Evolutionary conservation across 345 rosid species (phyloP), one percentile per base, ranked within the genome.

Genomic region (Sapria himalayana): DNA sequence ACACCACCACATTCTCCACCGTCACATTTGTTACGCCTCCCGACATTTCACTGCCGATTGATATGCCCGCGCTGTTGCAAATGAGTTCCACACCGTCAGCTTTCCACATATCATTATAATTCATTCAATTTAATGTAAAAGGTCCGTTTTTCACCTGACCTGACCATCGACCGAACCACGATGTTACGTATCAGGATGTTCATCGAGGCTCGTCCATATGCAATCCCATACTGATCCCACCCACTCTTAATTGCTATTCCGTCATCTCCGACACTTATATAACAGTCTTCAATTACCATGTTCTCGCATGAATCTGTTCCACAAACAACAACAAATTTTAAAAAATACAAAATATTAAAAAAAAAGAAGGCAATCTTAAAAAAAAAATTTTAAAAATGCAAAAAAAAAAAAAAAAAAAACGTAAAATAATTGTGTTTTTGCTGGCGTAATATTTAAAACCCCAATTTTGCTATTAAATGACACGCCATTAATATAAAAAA

Each of bases 1-100:
- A 81, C 0, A 86, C 75, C 8, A 70, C 67, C 56, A 89, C 24
- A 55, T 82, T 89, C 53, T 89, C 85, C 22, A 89, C 67, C 0
- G 80, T 89, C 40, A 89, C 69, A 36, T 82, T 76, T 18, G 82
- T 78, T 38, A 89, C 93, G 16, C 98, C 98, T 33, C 98, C 98
- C 14, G 94, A 89, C 94, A 89, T 89, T 74, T 89, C 98, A 39
- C 98, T 89, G 60, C 94, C 98, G 37, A 82, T 89, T 19, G 94
- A 89, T 48, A 89, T 34, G 13, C 98, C 98, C 16, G 98, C 98
- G 51, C 94, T 89, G 94, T 65, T 42, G 21, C 59, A 58, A 22
- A 42, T n/a, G n/a, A n/a, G n/a, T n/a, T n/a, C n/a, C n/a, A n/a
- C n/a, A n/a, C n/a, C n/a, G n/a, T n/a, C n/a, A n/a, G n/a, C 22